These are phyloP conservation scores for Hygrophila difformis DNA, from an alignment of 257 asterid genomes.

Conservation along the genomic window DNA sequence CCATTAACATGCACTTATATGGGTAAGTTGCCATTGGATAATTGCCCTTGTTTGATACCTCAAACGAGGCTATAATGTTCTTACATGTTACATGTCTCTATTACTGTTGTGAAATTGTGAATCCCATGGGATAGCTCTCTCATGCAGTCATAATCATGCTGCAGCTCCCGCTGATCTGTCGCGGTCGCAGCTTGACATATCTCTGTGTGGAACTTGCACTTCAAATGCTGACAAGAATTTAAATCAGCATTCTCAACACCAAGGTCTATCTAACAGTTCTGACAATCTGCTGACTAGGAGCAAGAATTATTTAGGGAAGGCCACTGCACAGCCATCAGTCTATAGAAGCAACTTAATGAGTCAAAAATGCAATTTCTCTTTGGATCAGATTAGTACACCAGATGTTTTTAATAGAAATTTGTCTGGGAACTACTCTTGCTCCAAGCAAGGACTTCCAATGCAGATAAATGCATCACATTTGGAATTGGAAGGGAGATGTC, in stretches of 20 bases:
- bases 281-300: conserved; percentile 19
- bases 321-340: conserved; percentile 26
- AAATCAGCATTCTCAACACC: conserved; percentile 22
- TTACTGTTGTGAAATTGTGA: conserved; percentile 31
- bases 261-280: conserved; percentile 30
- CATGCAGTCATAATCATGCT: conserved; percentile 33
- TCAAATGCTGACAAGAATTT: conserved; percentile 22
- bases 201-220: conserved; percentile 29
- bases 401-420: conserved; percentile 20
- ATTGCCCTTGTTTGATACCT: no score
- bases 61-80: no score
- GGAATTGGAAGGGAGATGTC: conserved; percentile 29
- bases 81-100: no score
- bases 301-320: conserved; percentile 23
- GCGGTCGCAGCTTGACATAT: conserved; percentile 26
- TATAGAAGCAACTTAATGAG: conserved; percentile 20
- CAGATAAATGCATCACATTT: conserved; percentile 23
- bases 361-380: conserved; percentile 21
- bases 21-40: conserved; percentile 22
- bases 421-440: conserved; percentile 25
- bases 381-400: conserved; percentile 17
- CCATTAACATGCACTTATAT: conserved; percentile 24
- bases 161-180: conserved; percentile 22
- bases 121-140: conserved; percentile 28
- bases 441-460: conserved; percentile 21